Conservation (phyloP, 2,329 filamentous ascomycete species). For the Arthrobotrys conoides region DNA sequence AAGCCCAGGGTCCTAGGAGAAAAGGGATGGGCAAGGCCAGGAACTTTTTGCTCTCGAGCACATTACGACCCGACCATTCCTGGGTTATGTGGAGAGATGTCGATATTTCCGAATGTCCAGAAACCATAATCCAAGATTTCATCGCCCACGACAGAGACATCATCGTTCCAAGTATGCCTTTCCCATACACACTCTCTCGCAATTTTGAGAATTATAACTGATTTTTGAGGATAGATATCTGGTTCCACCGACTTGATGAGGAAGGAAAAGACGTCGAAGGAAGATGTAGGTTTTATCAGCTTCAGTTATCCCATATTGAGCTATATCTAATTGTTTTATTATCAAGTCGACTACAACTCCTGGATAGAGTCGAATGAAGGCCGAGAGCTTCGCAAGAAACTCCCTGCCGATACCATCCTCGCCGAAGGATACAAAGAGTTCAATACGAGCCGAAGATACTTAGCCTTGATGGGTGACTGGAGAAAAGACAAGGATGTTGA, state of each 20-base stretch:
- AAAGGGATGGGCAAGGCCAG: conserved; percentile 91
- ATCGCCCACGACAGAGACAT: conserved; percentile 93
- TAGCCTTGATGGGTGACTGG: conserved; percentile 94
- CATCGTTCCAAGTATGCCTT: conserved; percentile 88
- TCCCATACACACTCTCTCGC: not conserved
- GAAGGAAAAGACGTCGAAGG: conserved; percentile 90
- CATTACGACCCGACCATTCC: conserved; percentile 91
- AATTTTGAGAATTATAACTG: not conserved
- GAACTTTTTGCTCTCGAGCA: conserved; percentile 88
- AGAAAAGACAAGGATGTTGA: conserved; percentile 91
- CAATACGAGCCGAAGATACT: conserved; percentile 88
- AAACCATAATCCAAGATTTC: conserved; percentile 92
- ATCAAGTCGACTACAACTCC: conserved; percentile 94
- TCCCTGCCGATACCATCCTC: conserved; percentile 85
- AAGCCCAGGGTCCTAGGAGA: conserved; percentile 87
- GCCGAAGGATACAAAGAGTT: conserved; percentile 97
- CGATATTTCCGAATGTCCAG: conserved; percentile 91
- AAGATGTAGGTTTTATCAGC: conserved; percentile 76
- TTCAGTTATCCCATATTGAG: not conserved
- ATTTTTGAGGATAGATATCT: conserved; percentile 77
- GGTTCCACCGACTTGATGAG: conserved; percentile 89
- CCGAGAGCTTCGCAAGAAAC: conserved; percentile 78
- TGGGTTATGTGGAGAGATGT: conserved; percentile 99
- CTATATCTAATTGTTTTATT: conserved; percentile 62
- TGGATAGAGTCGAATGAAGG: conserved; percentile 95